phyloP scores from a whole-genome alignment of 352 stramenopile genomes.

The Phytophthora vignae region DNA sequence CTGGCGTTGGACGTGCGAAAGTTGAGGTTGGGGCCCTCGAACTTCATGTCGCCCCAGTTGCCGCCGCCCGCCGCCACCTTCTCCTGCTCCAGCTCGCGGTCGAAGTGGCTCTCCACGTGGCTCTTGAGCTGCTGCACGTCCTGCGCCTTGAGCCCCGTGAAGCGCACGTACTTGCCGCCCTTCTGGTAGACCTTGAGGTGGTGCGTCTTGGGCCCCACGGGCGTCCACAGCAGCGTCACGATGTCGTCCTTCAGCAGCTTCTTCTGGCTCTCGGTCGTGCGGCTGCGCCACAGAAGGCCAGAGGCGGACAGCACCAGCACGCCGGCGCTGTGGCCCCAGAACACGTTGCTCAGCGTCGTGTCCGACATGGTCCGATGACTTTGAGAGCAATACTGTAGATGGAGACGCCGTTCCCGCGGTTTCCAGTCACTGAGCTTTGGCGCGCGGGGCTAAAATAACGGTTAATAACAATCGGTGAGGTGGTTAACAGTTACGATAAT shows the following conservation, averaged over 20 bases:
- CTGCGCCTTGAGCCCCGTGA: slow-evolving; percentile 75
- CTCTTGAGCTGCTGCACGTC: slow-evolving; percentile 70
- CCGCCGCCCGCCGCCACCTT: slow-evolving; percentile 88
- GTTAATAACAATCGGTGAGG: too few relatives aligned
- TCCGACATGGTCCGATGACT: slow-evolving; percentile 51
- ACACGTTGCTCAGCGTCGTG: slow-evolving; percentile 87
- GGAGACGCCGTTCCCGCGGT: slow-evolving; percentile 1
- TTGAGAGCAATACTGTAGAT: slow-evolving; percentile 1
- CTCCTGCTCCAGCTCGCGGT: slow-evolving; percentile 91
- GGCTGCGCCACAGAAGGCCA: slow-evolving; percentile 78
- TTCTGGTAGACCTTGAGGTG: slow-evolving; percentile 90
- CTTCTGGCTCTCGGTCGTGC: slow-evolving; percentile 85
- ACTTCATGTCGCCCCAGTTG: slow-evolving; percentile 95
- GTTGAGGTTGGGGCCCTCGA: slow-evolving; percentile 91
- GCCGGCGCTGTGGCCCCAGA: slow-evolving; percentile 87
- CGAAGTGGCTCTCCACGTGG: slow-evolving; percentile 86
- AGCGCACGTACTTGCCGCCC: slow-evolving; percentile 86
- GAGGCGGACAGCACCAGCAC: slow-evolving; percentile 80
- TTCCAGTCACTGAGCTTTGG: background rate
- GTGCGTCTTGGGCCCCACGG: slow-evolving; percentile 81
- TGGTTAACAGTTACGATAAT: too few relatives aligned
- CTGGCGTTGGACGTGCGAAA: slow-evolving; percentile 73
- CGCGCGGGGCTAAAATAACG: background rate
- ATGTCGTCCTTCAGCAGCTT: slow-evolving; percentile 89
- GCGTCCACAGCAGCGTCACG: slow-evolving; percentile 86